These are phyloP conservation scores for Yamadazyma jaroonii DNA, from an alignment of 1,139 yeast genomes.

Conservation along the genomic window DNA sequence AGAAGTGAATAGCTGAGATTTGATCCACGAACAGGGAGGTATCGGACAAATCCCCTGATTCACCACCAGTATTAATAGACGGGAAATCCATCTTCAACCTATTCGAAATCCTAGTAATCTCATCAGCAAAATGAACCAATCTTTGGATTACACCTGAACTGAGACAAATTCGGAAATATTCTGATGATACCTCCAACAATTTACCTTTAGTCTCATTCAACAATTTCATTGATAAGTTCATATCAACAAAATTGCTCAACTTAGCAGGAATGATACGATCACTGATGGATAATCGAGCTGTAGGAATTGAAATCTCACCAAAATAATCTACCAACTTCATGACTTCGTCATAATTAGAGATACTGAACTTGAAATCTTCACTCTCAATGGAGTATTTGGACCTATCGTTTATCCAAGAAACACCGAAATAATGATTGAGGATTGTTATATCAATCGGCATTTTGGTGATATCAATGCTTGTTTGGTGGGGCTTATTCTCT, in stretches of 20 bases:
- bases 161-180: slow-evolving; percentile 54
- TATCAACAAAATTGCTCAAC: slow-evolving; percentile 46
- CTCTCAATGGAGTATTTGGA: slow-evolving; percentile 31
- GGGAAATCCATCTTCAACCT: slow-evolving; percentile 1
- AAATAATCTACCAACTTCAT: slow-evolving; percentile 13
- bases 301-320: slow-evolving; percentile 42
- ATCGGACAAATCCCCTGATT: too few relatives aligned
- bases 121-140: slow-evolving; percentile 22
- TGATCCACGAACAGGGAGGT: slow-evolving; percentile 7
- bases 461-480: background rate
- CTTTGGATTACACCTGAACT: slow-evolving; percentile 51
- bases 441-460: slow-evolving; percentile 26
- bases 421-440: slow-evolving; percentile 35
- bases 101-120: slow-evolving; percentile 10
- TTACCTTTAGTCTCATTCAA: slow-evolving; percentile 32
- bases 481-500: background rate
- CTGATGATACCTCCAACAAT: slow-evolving; percentile 57
- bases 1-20: slow-evolving; percentile 52
- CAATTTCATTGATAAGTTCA: slow-evolving; percentile 37
- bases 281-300: slow-evolving; percentile 36
- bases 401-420: slow-evolving; percentile 30
- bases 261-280: slow-evolving; percentile 38
- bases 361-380: slow-evolving; percentile 21
- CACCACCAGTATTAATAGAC: background rate
- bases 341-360: slow-evolving; percentile 14